A percentile compares a stretch with the other conserved stretches of the same genome.
phyloP scores from a whole-genome alignment of 1,284 basidiomycete genomes.

The Pterulicium gracile region DNA sequence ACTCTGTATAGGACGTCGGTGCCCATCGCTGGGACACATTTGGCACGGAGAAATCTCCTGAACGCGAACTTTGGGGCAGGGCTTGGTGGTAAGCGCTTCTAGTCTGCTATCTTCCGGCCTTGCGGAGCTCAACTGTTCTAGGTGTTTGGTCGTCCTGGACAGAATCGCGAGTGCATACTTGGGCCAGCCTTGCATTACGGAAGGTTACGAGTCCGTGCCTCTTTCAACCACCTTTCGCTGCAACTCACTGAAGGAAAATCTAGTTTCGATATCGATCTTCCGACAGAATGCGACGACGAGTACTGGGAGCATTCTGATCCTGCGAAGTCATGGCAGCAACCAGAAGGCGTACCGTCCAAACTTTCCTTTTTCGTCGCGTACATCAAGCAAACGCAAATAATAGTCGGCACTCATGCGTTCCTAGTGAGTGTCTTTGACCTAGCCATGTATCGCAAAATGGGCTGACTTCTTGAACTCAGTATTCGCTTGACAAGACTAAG shows the following conservation, averaged over 20 bases:
- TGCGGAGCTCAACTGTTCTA: too few species aligned
- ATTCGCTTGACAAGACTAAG: constrained; percentile 64
- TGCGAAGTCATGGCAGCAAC: constrained; percentile 30
- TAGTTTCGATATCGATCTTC: background rate
- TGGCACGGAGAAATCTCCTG: background rate
- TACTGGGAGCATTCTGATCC: constrained; percentile 57
- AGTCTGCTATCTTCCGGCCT: too few species aligned
- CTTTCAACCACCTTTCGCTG: too few species aligned
- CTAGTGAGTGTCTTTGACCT: background rate
- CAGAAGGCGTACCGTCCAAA: constrained; percentile 18
- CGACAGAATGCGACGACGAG: constrained; percentile 59
- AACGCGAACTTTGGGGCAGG: background rate
- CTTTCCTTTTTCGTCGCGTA: constrained; percentile 33
- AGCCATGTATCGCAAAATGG: background rate
- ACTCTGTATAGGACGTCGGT: background rate
- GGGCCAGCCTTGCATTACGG: background rate
- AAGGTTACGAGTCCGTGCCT: background rate
- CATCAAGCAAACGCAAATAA: constrained; percentile 51
- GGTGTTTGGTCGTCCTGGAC: background rate
- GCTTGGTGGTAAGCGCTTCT: background rate
- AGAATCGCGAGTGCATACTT: background rate
- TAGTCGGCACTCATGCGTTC: too few species aligned
- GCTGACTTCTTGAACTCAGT: constrained; percentile 36
- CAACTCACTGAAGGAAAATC: too few species aligned
- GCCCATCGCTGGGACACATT: background rate